These are phyloP conservation scores for Citrus mangshanensis DNA, from an alignment of 345 rosid species.

Conservation along the genomic window DNA sequence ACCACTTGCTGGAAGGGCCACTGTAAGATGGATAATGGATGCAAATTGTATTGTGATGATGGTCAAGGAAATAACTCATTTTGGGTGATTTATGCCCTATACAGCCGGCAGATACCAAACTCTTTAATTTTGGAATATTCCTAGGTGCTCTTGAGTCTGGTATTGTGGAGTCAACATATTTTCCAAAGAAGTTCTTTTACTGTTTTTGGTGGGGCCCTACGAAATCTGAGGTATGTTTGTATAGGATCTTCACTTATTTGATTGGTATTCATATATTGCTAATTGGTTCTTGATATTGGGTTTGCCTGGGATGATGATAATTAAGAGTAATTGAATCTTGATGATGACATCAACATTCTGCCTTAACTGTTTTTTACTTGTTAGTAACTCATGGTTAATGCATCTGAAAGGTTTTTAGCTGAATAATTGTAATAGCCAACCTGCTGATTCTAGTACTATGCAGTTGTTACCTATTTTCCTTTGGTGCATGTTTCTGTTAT, in stretches of 20 bases:
- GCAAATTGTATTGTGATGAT: constrained; percentile 51
- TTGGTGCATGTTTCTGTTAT: background rate
- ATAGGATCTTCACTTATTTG: background rate
- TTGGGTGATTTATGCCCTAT: constrained; percentile 48
- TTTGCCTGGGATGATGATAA: background rate
- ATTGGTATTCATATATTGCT: background rate
- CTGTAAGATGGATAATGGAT: constrained; percentile 29
- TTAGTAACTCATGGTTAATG: background rate
- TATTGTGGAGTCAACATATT: constrained; percentile 55
- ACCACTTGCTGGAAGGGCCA: constrained; percentile 74
- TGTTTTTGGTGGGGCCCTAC: constrained; percentile 89
- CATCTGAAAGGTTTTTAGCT: background rate
- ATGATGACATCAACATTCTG: background rate
- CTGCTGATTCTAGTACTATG: background rate
- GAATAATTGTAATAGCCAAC: background rate
- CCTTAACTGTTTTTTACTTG: background rate
- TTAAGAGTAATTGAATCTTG: background rate
- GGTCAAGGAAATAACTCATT: background rate
- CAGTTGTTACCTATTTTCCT: background rate
- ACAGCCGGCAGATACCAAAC: constrained; percentile 39
- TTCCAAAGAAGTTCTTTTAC: constrained; percentile 64
- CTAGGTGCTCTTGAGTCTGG: constrained; percentile 55
- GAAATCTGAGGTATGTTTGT: constrained; percentile 55
- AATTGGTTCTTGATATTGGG: background rate
- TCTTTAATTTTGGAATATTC: constrained; percentile 66